Conservation (phyloP, 2,329 filamentous ascomycete species). For the Colletotrichum aenigma region DNA sequence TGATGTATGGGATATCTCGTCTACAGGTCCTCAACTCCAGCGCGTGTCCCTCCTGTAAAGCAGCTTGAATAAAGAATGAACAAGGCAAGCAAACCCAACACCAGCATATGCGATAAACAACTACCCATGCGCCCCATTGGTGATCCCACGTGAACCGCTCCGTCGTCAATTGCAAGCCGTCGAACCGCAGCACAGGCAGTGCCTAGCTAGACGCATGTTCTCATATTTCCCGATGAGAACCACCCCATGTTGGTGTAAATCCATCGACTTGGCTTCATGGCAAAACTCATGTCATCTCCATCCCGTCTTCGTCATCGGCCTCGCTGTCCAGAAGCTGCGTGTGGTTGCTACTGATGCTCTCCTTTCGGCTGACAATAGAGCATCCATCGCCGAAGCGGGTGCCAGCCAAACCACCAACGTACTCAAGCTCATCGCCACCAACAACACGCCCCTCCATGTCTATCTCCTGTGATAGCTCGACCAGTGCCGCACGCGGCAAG, state of each 20-base stretch:
- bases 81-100: not conserved
- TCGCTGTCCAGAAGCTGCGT: constrained; percentile 63
- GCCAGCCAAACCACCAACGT: constrained; percentile 54
- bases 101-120: not conserved
- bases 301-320: constrained; percentile 64
- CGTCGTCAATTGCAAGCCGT: not conserved
- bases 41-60: not conserved
- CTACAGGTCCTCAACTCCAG: constrained; percentile 5
- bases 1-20: constrained; percentile 10
- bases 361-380: constrained; percentile 52
- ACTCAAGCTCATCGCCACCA: constrained; percentile 81
- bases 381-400: constrained; percentile 48
- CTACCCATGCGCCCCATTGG: not conserved
- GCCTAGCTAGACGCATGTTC: too few species aligned
- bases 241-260: not conserved
- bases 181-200: not conserved
- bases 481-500: constrained; percentile 77
- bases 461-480: constrained; percentile 92
- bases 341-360: constrained; percentile 64
- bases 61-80: not conserved
- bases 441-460: constrained; percentile 92
- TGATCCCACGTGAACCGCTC: not conserved
- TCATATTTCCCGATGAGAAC: not conserved
- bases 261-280: not conserved
- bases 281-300: constrained; percentile 54